phyloP scores from a whole-genome alignment of 441 rosid species.

The Gossypium aridum region DNA sequence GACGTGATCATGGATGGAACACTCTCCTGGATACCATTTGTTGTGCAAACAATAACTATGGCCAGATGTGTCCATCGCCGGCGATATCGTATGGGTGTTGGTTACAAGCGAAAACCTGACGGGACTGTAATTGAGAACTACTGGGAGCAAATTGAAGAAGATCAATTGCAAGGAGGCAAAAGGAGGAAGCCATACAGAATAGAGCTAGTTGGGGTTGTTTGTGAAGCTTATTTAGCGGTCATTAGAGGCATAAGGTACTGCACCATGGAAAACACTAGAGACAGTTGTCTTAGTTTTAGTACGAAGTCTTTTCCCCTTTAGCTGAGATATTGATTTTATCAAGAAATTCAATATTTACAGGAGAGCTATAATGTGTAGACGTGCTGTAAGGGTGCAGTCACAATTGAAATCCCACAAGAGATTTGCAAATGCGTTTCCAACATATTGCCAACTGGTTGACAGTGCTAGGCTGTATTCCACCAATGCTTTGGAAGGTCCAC shows the following conservation, averaged over 20 bases:
- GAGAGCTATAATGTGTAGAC: constrained; percentile 90
- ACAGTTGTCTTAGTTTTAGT: not conserved
- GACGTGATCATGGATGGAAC: constrained; percentile 98
- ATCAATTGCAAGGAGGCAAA: constrained; percentile 47
- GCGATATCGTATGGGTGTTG: constrained; percentile 89
- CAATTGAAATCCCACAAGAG: constrained; percentile 91
- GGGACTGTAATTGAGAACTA: constrained; percentile 78
- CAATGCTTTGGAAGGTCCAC: constrained; percentile 83
- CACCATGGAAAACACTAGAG: not conserved
- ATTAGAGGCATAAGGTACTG: constrained; percentile 82
- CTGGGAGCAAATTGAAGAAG: constrained; percentile 83
- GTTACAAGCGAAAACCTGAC: constrained; percentile 56
- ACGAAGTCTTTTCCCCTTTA: not conserved
- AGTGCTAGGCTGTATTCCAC: constrained; percentile 81
- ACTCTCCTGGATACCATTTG: constrained; percentile 96
- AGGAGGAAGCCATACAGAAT: constrained; percentile 85
- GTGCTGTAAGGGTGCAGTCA: constrained; percentile 91
- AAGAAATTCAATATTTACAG: constrained; percentile 29
- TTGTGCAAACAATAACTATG: constrained; percentile 94
- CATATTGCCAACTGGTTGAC: constrained; percentile 80
- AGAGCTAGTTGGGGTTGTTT: constrained; percentile 91
- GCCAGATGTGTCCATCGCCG: constrained; percentile 89
- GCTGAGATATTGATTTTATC: constrained; percentile 8
- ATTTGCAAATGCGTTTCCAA: constrained; percentile 82
- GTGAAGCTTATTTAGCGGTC: constrained; percentile 90